Conservation (phyloP, 176 grass and related monocot genomes). For the Zizania latifolia region DNA sequence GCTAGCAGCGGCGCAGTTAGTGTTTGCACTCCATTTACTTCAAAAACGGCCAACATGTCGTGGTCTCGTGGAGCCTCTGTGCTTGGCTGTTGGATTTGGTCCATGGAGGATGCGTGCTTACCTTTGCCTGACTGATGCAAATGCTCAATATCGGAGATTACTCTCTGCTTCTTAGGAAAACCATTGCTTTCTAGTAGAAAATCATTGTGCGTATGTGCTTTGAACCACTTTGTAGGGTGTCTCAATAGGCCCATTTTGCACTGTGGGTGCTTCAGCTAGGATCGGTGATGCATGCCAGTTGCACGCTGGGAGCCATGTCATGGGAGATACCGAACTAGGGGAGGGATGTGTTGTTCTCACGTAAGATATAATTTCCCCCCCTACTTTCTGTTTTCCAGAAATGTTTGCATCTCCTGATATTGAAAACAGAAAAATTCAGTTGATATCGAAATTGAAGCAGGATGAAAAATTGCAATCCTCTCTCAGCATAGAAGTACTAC, state of each 20-base stretch:
- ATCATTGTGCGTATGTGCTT: constrained; percentile 5
- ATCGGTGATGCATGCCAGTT: constrained; percentile 73
- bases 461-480: not conserved
- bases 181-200: not conserved
- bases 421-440: not conserved
- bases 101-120: constrained; percentile 5
- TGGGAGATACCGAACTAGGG: constrained; percentile 65
- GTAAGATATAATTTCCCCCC: constrained; percentile 26
- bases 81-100: constrained; percentile 6
- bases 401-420: not conserved
- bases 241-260: constrained; percentile 74
- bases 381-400: not conserved
- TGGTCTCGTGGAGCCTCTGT: not conserved
- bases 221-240: constrained; percentile 43
- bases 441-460: not conserved
- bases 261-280: constrained; percentile 49
- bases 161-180: not conserved
- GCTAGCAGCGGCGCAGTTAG: not conserved
- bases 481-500: not conserved
- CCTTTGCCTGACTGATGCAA: not conserved
- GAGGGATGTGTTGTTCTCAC: constrained; percentile 57
- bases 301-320: constrained; percentile 62
- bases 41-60: not conserved
- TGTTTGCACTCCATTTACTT: not conserved
- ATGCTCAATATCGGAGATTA: not conserved